Percentiles rank a stretch among this genome's conserved stretches.
Evolutionary conservation across 345 rosid species (phyloP).

Genomic region (Nasturtium officinale): DNA sequence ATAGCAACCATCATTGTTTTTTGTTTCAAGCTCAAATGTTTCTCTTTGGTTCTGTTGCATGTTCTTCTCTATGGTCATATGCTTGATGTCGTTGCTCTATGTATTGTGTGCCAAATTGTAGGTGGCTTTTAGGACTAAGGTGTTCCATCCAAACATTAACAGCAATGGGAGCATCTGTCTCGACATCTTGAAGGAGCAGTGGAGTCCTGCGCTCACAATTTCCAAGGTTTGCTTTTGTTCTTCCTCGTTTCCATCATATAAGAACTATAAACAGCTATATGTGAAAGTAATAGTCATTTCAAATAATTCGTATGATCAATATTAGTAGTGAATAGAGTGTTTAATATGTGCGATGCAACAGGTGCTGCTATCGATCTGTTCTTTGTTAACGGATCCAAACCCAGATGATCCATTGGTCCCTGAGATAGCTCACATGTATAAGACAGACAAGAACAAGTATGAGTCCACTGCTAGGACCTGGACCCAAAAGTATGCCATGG

Average conservation of each 20-base stretch:
- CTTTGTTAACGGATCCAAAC: slow-evolving; percentile 92
- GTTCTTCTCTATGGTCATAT: not conserved
- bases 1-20: not conserved
- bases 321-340: not conserved
- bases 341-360: slow-evolving; percentile 35
- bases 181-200: slow-evolving; percentile 41
- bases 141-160: slow-evolving; percentile 45
- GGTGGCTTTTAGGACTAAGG: slow-evolving; percentile 46
- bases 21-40: not conserved
- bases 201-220: slow-evolving; percentile 54
- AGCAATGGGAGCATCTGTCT: slow-evolving; percentile 44
- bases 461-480: slow-evolving; percentile 98
- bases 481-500: slow-evolving; percentile 99
- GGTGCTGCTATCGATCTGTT: slow-evolving; percentile 95
- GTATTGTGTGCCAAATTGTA: slow-evolving; percentile 21
- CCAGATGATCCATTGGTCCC: slow-evolving; percentile 98
- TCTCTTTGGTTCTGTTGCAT: not conserved
- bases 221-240: slow-evolving; percentile 63
- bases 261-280: not conserved
- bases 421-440: slow-evolving; percentile 96
- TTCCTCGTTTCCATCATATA: not conserved
- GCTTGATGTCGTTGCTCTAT: not conserved
- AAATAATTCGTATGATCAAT: not conserved
- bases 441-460: slow-evolving; percentile 88
- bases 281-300: not conserved